These are phyloP conservation scores for Rhizomucor miehei DNA, from an alignment of 371 early-diverging fungal genomes.

Conservation along the genomic window DNA sequence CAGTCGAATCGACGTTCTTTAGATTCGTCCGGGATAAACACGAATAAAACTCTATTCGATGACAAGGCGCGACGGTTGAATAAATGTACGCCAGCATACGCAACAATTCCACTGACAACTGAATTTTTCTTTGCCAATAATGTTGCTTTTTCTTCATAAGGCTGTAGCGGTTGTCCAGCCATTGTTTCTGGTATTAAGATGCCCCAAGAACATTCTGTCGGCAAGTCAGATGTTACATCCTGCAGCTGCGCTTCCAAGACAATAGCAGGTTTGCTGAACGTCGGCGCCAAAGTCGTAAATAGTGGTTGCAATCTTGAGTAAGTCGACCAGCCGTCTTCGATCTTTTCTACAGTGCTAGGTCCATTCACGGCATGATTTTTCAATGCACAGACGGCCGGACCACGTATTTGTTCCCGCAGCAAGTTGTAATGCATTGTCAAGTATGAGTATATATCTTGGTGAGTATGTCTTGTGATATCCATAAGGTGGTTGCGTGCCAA, in stretches of 20 bases:
- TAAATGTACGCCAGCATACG: constrained; percentile 5
- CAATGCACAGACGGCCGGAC: constrained; percentile 18
- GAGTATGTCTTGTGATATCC: no score
- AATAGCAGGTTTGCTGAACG: constrained; percentile 9
- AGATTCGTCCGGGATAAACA: constrained; percentile 13
- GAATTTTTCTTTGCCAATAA: neutral
- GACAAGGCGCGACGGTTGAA: no score
- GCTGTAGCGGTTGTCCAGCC: neutral
- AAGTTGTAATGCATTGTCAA: constrained; percentile 26
- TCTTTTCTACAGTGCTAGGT: neutral
- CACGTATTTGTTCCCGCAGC: constrained; percentile 24
- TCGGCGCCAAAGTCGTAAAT: constrained; percentile 6
- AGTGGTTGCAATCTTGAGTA: neutral
- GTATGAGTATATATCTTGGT: constrained; percentile 15
- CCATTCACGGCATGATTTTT: neutral
- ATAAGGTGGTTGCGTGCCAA: constrained; percentile 5
- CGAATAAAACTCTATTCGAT: constrained; percentile 1
- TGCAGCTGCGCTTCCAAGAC: constrained; percentile 4
- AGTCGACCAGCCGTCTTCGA: constrained; percentile 1
- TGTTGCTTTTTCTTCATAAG: neutral
- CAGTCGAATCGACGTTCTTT: constrained; percentile 12
- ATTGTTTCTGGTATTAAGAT: neutral
- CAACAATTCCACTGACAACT: neutral
- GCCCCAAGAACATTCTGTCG: constrained; percentile 9
- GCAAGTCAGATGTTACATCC: neutral